Conservation (phyloP, 768 basidiomycete species). For the Tylopilus sp. region DNA sequence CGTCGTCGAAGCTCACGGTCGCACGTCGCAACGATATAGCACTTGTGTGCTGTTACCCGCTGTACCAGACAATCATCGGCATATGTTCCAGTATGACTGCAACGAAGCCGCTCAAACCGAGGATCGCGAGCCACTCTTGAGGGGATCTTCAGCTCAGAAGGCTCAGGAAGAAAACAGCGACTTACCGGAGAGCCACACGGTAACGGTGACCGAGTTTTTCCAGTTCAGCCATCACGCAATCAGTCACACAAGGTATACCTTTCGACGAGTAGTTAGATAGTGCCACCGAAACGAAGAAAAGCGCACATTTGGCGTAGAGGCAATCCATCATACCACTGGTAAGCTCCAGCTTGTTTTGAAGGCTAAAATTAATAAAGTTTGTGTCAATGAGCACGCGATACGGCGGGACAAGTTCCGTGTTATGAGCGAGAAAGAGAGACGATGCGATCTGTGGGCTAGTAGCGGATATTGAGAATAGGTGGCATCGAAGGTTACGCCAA, state of each 20-base stretch:
- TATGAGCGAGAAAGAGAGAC: constrained; percentile 92
- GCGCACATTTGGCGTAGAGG: constrained; percentile 92
- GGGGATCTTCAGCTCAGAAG: constrained; percentile 8
- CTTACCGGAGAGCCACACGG: constrained; percentile 88
- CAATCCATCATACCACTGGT: constrained; percentile 99
- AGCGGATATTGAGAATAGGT: not conserved
- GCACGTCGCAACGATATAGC: constrained; percentile 97
- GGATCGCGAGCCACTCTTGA: constrained; percentile 94
- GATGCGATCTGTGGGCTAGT: constrained; percentile 81
- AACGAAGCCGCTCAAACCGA: constrained; percentile 89
- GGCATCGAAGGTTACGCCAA: constrained; percentile 12
- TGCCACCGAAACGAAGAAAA: not conserved
- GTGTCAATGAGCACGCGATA: constrained; percentile 98
- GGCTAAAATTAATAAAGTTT: constrained; percentile 98
- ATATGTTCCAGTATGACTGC: constrained; percentile 94
- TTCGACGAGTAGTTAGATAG: constrained; percentile 6
- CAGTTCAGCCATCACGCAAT: constrained; percentile 97
- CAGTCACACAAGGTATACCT: constrained; percentile 99
- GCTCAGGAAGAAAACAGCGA: not conserved
- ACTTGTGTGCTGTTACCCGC: constrained; percentile 91
- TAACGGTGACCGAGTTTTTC: constrained; percentile 97
- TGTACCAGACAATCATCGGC: constrained; percentile 98
- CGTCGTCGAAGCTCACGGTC: constrained; percentile 91
- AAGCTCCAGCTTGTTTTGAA: constrained; percentile 97
- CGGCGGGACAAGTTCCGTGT: constrained; percentile 92